A percentile compares a stretch with the other conserved stretches of the same genome.
These are phyloP conservation scores for Fraxinus greggii DNA, from an alignment of 305 asterid genomes.

Conservation along the genomic window DNA sequence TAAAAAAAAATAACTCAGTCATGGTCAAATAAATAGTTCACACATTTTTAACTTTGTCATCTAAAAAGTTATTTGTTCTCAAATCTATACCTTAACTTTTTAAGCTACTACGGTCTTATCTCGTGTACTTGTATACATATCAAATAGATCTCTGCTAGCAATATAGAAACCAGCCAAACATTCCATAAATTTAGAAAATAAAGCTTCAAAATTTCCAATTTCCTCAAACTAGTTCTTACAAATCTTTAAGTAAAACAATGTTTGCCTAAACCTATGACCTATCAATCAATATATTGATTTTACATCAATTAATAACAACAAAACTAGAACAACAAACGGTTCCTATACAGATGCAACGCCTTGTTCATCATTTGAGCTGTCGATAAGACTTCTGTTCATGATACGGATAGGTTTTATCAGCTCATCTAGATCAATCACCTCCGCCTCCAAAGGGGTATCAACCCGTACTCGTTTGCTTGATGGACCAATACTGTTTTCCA, in stretches of 20 bases:
- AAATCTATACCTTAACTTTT: background rate
- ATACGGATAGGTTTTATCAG: slow-evolving; percentile 36
- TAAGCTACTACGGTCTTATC: background rate
- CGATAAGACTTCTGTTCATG: slow-evolving; percentile 31
- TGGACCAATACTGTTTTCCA: slow-evolving; percentile 25
- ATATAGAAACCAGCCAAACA: background rate
- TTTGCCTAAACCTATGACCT: slow-evolving; percentile 32
- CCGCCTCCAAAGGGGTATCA: slow-evolving; percentile 22
- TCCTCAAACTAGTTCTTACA: slow-evolving; percentile 26
- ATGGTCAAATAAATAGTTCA: background rate
- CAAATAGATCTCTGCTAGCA: background rate
- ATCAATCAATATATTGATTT: slow-evolving; percentile 8
- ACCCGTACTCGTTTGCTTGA: slow-evolving; percentile 23
- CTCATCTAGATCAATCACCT: slow-evolving; percentile 30
- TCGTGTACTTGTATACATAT: background rate
- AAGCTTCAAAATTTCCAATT: slow-evolving; percentile 16
- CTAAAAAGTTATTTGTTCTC: background rate
- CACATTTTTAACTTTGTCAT: background rate
- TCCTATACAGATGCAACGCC: slow-evolving; percentile 14
- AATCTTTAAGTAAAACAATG: background rate
- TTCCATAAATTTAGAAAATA: background rate
- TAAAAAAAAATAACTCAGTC: background rate
- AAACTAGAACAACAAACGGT: slow-evolving; percentile 21
- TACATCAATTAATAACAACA: slow-evolving; percentile 1
- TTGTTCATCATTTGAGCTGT: slow-evolving; percentile 26